These are phyloP conservation scores for Terfezia claveryi DNA, from an alignment of 495 filamentous ascomycete genomes.

Conservation along the genomic window DNA sequence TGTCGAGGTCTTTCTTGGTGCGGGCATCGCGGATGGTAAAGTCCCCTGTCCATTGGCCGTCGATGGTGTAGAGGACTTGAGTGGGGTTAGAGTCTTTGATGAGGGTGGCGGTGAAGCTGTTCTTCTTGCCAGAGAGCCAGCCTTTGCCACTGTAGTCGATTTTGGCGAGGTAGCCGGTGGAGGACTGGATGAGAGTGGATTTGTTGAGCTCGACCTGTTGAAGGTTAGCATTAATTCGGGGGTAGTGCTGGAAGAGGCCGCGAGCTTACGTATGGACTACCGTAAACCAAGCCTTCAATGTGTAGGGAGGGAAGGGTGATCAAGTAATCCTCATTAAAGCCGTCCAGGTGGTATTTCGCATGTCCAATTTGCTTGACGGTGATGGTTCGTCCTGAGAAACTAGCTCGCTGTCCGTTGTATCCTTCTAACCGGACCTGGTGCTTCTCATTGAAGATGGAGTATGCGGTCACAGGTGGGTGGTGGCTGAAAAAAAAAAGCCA, in stretches of 20 bases:
- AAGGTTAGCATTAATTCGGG: not conserved
- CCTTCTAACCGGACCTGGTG: constrained; percentile 74
- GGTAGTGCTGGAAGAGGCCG: not conserved
- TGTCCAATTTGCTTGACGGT: constrained; percentile 93
- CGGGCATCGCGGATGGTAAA: constrained; percentile 59
- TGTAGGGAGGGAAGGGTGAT: constrained; percentile 85
- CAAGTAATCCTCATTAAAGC: constrained; percentile 36
- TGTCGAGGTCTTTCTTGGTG: constrained; percentile 43
- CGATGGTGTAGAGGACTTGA: constrained; percentile 49
- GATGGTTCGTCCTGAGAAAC: constrained; percentile 66
- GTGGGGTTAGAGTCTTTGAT: constrained; percentile 64
- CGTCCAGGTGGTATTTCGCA: constrained; percentile 32
- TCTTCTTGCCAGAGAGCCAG: constrained; percentile 89
- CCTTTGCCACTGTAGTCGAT: constrained; percentile 84
- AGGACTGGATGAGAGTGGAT: constrained; percentile 59
- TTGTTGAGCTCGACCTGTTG: constrained; percentile 51
- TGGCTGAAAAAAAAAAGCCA: constrained; percentile 38
- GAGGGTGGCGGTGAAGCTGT: constrained; percentile 59
- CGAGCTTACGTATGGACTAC: constrained; percentile 42
- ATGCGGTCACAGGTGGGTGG: constrained; percentile 92
- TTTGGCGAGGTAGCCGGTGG: constrained; percentile 70
- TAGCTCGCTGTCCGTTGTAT: constrained; percentile 95
- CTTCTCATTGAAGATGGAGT: constrained; percentile 68
- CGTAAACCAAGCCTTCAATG: constrained; percentile 84
- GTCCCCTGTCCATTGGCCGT: constrained; percentile 75